Percentiles rank a stretch among this genome's conserved stretches.
Evolutionary conservation across 2,329 filamentous ascomycete genomes (phyloP).

Genomic region (Ophiostoma novo-ulmi): DNA sequence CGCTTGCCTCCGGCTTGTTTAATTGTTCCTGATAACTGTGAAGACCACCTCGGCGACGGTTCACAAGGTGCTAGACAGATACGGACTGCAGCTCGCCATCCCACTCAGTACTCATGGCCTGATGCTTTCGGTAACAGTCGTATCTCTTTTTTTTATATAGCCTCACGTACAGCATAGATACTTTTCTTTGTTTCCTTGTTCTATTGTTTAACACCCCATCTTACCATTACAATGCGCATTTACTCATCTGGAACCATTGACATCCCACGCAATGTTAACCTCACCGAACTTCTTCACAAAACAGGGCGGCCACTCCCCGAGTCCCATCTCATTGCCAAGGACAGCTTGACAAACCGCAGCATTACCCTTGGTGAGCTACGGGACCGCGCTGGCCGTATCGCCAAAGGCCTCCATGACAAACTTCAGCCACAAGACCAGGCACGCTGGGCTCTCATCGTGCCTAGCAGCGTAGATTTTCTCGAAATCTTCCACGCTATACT

Average conservation of each 20-base stretch:
- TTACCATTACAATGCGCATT: constrained; percentile 31
- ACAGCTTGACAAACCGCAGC: constrained; percentile 43
- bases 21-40: background rate
- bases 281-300: constrained; percentile 42
- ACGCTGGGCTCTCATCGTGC: constrained; percentile 39
- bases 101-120: background rate
- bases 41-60: background rate
- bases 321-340: constrained; percentile 41
- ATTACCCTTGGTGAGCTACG: constrained; percentile 42
- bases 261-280: constrained; percentile 39
- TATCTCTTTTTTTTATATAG: background rate
- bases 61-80: background rate
- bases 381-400: constrained; percentile 39
- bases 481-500: background rate
- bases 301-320: constrained; percentile 36
- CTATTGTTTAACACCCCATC: background rate
- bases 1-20: background rate
- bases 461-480: background rate
- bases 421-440: constrained; percentile 36
- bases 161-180: background rate
- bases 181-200: background rate
- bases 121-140: background rate
- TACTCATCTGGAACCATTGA: constrained; percentile 34
- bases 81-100: constrained; percentile 1
- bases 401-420: constrained; percentile 36